phyloP scores from a whole-genome alignment of 176 grass and related monocot species.

The Triticum urartu region DNA sequence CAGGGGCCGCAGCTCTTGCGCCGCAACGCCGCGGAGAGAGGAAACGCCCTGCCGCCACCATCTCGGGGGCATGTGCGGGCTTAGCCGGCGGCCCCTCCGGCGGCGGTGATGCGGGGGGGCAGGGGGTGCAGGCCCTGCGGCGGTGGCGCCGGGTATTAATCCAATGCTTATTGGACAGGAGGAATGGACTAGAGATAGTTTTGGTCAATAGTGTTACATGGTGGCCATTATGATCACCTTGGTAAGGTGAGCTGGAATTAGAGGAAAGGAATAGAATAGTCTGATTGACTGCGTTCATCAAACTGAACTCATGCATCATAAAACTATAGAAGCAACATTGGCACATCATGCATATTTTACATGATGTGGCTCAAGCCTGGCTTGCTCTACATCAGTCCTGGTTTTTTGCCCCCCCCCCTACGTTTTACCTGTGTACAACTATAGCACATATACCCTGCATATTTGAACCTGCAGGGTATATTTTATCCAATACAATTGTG shows the following conservation, averaged over 20 bases:
- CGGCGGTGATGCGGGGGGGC: too few relatives aligned
- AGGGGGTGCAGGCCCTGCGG: too few relatives aligned
- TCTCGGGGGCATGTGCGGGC: too few relatives aligned
- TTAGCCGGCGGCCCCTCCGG: too few relatives aligned
- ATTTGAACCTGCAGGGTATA: not conserved
- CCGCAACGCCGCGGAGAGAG: too few relatives aligned
- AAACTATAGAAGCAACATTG: not conserved
- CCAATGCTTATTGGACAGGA: not conserved
- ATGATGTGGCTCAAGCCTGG: not conserved
- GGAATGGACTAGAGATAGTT: not conserved
- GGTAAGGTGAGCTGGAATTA: not conserved
- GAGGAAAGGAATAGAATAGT: not conserved
- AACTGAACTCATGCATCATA: not conserved
- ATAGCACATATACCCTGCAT: not conserved
- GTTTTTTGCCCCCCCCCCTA: not conserved
- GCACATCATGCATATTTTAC: not conserved
- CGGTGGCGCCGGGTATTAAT: not conserved
- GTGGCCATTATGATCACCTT: slow-evolving; percentile 3
- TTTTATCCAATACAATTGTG: slow-evolving; percentile 2
- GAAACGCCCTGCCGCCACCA: too few relatives aligned
- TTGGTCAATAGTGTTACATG: not conserved
- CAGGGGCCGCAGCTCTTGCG: too few relatives aligned
- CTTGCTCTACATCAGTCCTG: not conserved
- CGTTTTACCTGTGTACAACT: not conserved
- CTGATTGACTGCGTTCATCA: not conserved